Conservation (phyloP, 345 rosid genomes). For the Populus tremula region DNA sequence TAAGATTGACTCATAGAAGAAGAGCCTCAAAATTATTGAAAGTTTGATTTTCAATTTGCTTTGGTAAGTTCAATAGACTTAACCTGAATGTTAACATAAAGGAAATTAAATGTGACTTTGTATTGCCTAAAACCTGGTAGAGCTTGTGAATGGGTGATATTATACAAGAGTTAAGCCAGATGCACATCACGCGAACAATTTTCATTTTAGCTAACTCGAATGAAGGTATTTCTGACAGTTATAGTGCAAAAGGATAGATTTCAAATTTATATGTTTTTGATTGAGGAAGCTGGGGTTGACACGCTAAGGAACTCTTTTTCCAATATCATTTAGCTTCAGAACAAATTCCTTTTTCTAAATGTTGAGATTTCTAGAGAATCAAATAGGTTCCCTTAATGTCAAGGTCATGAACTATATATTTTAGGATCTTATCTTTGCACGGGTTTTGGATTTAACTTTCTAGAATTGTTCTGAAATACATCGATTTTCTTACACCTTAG, state of each 20-base stretch:
- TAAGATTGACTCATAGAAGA: not conserved
- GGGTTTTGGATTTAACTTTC: not conserved
- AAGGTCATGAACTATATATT: not conserved
- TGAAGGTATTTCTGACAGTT: not conserved
- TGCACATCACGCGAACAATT: not conserved
- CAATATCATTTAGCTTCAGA: not conserved
- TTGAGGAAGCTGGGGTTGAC: not conserved
- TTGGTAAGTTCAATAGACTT: not conserved
- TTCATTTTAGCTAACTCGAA: not conserved
- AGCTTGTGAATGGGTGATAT: not conserved
- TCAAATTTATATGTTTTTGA: not conserved
- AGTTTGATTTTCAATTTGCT: not conserved
- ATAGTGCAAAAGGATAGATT: not conserved
- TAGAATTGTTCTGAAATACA: not conserved
- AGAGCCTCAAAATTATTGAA: not conserved
- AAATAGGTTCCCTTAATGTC: not conserved
- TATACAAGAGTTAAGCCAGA: not conserved
- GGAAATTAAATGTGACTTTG: not conserved
- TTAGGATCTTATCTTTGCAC: not conserved
- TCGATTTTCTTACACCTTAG: not conserved
- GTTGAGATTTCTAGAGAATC: constrained; percentile 3
- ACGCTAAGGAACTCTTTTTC: not conserved
- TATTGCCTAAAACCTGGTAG: not conserved
- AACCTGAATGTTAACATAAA: not conserved
- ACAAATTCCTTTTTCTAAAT: not conserved